Base-by-base conservation (phyloP, 2,329 filamentous ascomycete species). In the Ceratocystis harringtonii region DNA sequence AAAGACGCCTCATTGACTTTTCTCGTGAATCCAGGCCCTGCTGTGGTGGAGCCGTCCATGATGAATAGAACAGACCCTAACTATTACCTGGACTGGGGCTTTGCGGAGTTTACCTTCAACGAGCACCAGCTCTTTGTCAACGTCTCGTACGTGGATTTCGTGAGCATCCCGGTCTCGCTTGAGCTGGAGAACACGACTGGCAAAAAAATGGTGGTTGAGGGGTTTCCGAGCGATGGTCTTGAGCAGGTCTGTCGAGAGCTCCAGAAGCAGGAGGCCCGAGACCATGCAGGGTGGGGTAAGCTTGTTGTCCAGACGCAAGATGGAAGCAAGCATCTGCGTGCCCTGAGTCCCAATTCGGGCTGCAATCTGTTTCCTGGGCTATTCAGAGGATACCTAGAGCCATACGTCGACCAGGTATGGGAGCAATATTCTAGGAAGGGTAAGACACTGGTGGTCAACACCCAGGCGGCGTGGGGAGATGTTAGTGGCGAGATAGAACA, bases 141-240 rank as follows among this genome's bases (percentile, higher is more conserved):
- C 70, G 85, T 92, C 70, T 84, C 80, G 68, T 86, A 87, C 72
- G 89, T 92, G 64, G 88, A 92, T 76, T 92, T 92, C 74, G 81
- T 90, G 68, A 77, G 77, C 70, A 72, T 87, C 69, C 85, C 86
- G n/a, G 79, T 87, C 63, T 79, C 81, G 0, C 78, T 86, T 68
- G 72, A 74, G 67, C 78, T 86, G 58, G 74, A 74, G 65, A 80
- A 78, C 68, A 76, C 76, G 22, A 72, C 74, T 57, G 81, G 80
- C 57, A 68, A 69, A 10, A 71, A 75, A 19, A 78, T 78, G 68
- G 74, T 71, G 17, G 81, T 84, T 8, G 72, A 73, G n/a, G 82
- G 82, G 28, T 73, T 83, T 68, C 77, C 77, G 1, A 63, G 73
- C 44, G 74, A 76, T 66, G 81, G 78, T 6, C 75, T 84, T 50